A percentile compares a stretch with the other conserved stretches of the same genome.
Evolutionary conservation across 2,329 filamentous ascomycete genomes (phyloP).

Genomic region (Fusarium robinianum): DNA sequence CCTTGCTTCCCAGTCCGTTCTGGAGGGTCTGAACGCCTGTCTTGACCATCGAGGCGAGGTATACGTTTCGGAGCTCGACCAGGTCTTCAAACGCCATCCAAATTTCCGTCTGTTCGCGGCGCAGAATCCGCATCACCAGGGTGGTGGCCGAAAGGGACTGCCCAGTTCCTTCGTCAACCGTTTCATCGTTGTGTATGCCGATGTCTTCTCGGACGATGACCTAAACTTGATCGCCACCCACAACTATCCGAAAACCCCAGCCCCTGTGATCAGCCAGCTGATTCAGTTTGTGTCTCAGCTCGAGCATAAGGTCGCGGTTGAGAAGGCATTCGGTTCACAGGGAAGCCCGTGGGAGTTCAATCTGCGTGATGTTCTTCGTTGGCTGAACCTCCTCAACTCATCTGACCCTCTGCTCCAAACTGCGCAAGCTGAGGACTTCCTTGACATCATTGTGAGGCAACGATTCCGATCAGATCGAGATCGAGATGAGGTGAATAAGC

Average conservation of each 20-base stretch:
- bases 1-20: constrained; percentile 90
- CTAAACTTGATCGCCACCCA: constrained; percentile 79
- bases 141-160: constrained; percentile 90
- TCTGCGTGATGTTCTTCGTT: constrained; percentile 84
- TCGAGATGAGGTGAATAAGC: constrained; percentile 62
- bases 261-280: constrained; percentile 64
- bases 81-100: constrained; percentile 87
- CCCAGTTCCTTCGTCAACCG: constrained; percentile 97
- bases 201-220: constrained; percentile 82
- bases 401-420: constrained; percentile 63
- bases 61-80: constrained; percentile 92
- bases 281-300: constrained; percentile 83
- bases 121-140: constrained; percentile 97
- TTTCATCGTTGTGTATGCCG: constrained; percentile 96
- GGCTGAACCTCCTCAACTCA: constrained; percentile 68
- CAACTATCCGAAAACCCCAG: constrained; percentile 69
- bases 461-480: constrained; percentile 80
- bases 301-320: constrained; percentile 69
- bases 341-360: constrained; percentile 96
- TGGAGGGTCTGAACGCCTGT: constrained; percentile 95
- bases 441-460: constrained; percentile 82
- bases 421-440: constrained; percentile 70
- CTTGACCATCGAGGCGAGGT: constrained; percentile 95
- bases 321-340: constrained; percentile 62
- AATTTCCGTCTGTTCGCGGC: constrained; percentile 95